Conservation (phyloP, 2,329 filamentous ascomycete genomes). For the Trichoderma asperellum region DNA sequence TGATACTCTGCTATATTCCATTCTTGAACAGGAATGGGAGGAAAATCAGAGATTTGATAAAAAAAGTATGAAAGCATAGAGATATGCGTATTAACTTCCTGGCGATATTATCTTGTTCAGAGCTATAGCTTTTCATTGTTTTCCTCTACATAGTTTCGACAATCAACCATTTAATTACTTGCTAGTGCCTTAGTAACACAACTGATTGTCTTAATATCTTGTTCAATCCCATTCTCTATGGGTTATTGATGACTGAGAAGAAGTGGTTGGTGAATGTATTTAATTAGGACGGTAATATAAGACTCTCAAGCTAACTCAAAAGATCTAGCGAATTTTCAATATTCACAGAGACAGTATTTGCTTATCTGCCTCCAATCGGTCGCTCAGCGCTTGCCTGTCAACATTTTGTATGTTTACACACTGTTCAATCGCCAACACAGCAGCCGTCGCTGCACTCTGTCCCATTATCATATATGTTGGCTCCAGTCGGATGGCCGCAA, state of each 20-base stretch:
- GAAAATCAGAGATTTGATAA: not conserved
- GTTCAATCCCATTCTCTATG: not conserved
- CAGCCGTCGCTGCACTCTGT: constrained; percentile 27
- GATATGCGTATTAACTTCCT: not conserved
- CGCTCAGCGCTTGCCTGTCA: constrained; percentile 8
- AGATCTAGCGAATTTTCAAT: not conserved
- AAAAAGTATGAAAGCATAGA: not conserved
- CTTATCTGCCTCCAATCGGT: constrained; percentile 5
- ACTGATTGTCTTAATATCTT: not conserved
- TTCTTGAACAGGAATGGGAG: not conserved
- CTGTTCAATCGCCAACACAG: constrained; percentile 28
- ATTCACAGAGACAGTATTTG: constrained; percentile 7
- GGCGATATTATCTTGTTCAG: not conserved
- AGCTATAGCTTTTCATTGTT: too few species aligned
- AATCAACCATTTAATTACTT: too few species aligned
- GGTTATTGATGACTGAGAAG: not conserved
- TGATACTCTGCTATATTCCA: not conserved
- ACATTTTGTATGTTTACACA: constrained; percentile 26
- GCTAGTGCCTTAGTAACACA: too few species aligned
- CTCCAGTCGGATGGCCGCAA: constrained; percentile 29
- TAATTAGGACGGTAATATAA: not conserved
- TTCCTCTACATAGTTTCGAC: too few species aligned
- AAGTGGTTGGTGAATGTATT: not conserved
- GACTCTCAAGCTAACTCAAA: not conserved
- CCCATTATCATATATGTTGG: constrained; percentile 31